Conservation (phyloP, 2,329 filamentous ascomycete species). For the Coleophoma cylindrospora region DNA sequence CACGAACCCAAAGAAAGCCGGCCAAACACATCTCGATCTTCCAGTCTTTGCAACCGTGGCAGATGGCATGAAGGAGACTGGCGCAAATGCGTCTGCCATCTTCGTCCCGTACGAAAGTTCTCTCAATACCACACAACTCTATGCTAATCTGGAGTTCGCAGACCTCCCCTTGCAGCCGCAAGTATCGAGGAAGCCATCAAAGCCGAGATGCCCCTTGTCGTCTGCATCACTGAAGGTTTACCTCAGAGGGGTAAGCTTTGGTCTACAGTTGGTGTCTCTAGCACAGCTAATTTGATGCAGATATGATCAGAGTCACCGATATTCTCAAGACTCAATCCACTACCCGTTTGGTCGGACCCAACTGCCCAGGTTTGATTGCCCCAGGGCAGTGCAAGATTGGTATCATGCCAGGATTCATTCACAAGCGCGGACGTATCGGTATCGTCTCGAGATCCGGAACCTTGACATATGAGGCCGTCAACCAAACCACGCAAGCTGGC, state of each 20-base stretch:
- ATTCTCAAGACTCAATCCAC: conserved; percentile 97
- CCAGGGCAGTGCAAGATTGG: conserved; percentile 98
- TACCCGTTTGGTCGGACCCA: conserved; percentile 93
- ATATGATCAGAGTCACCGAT: conserved; percentile 98
- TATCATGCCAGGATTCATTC: conserved; percentile 99
- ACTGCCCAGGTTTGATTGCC: conserved; percentile 96
- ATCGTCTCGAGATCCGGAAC: conserved; percentile 98
- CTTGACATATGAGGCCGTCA: conserved; percentile 98
- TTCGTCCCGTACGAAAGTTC: conserved; percentile 73
- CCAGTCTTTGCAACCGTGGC: conserved; percentile 89
- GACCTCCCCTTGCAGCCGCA: conserved; percentile 83
- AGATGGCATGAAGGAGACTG: conserved; percentile 85
- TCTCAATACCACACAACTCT: too few species aligned
- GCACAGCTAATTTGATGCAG: conserved; percentile 36
- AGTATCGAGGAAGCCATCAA: conserved; percentile 95
- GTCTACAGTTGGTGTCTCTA: conserved; percentile 6
- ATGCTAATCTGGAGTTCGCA: conserved; percentile 31
- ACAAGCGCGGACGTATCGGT: conserved; percentile 97
- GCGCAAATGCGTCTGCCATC: conserved; percentile 87
- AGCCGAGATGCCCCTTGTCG: conserved; percentile 90
- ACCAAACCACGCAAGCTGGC: conserved; percentile 96
- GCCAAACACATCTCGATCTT: conserved; percentile 79
- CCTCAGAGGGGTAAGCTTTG: conserved; percentile 78
- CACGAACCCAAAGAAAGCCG: conserved; percentile 99
- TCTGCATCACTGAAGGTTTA: conserved; percentile 96